These are phyloP conservation scores for Annulohypoxylon truncatum DNA, from an alignment of 2,329 filamentous ascomycete genomes.

Conservation along the genomic window DNA sequence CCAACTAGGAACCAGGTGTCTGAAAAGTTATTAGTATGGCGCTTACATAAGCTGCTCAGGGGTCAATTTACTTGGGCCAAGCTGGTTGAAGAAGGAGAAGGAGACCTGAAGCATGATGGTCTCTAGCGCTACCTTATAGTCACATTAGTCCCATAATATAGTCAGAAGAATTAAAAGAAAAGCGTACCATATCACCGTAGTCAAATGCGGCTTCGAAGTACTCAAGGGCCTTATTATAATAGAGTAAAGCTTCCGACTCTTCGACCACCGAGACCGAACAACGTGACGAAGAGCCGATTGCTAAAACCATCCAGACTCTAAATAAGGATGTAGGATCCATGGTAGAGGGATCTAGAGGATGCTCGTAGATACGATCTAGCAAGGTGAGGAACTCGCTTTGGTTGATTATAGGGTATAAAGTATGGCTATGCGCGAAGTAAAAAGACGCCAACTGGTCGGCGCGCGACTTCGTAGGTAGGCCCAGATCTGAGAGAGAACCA, in stretches of 20 bases:
- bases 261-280: constrained; percentile 57
- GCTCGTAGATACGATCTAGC: constrained; percentile 46
- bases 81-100: constrained; percentile 61
- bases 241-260: constrained; percentile 56
- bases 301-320: constrained; percentile 58
- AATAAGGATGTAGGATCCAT: constrained; percentile 42
- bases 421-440: constrained; percentile 61
- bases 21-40: constrained; percentile 25
- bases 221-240: constrained; percentile 58
- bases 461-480: constrained; percentile 44
- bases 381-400: constrained; percentile 51
- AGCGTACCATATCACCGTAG: constrained; percentile 54
- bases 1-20: constrained; percentile 61
- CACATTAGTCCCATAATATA: background rate
- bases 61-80: constrained; percentile 56
- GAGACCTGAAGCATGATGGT: constrained; percentile 60
- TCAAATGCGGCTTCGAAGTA: constrained; percentile 55
- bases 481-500: constrained; percentile 29
- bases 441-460: constrained; percentile 53
- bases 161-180: background rate
- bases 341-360: constrained; percentile 53
- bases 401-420: constrained; percentile 56
- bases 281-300: constrained; percentile 59
- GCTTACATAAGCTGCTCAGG: background rate
- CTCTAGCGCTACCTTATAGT: constrained; percentile 55